A percentile compares a stretch with the other conserved stretches of the same genome.
Evolutionary conservation across 2,329 filamentous ascomycete species (phyloP).

Genomic region (Claviceps sorghi): DNA sequence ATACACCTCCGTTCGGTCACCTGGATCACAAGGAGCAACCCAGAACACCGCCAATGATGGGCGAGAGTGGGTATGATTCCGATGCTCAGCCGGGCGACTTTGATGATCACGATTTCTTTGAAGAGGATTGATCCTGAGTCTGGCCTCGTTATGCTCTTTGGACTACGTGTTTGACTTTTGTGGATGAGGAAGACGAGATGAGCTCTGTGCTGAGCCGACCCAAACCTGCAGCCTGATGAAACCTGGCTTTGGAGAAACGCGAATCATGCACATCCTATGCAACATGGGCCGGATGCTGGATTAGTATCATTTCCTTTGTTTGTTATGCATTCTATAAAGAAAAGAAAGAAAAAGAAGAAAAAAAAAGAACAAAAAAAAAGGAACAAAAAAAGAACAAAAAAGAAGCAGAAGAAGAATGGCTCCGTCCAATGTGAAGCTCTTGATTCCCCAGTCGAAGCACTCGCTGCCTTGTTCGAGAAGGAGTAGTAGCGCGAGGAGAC

Average conservation of each 20-base stretch:
- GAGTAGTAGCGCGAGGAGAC: neutral
- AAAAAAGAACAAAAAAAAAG: no score
- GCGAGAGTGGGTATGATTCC: slow-evolving; percentile 41
- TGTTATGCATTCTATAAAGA: neutral
- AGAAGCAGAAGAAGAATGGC: neutral
- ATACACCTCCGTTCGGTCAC: slow-evolving; percentile 27
- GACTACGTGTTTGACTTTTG: neutral
- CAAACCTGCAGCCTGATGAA: neutral
- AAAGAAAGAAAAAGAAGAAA: no score
- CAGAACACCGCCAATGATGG: slow-evolving; percentile 49
- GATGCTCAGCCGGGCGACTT: slow-evolving; percentile 46
- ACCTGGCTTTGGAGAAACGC: neutral
- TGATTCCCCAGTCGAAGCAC: neutral
- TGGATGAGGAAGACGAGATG: neutral
- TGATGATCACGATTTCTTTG: slow-evolving; percentile 45
- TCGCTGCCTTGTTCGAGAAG: neutral
- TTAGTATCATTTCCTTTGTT: slow-evolving; percentile 3
- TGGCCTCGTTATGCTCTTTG: neutral
- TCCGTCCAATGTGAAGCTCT: slow-evolving; percentile 3
- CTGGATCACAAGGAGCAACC: slow-evolving; percentile 26
- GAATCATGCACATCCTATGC: neutral
- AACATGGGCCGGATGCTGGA: neutral
- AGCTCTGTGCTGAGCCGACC: neutral
- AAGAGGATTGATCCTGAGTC: slow-evolving; percentile 25
- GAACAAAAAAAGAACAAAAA: no score